Base-by-base conservation (phyloP, 192 early-diverging fungal genomes). In the Podila verticillata region DNA sequence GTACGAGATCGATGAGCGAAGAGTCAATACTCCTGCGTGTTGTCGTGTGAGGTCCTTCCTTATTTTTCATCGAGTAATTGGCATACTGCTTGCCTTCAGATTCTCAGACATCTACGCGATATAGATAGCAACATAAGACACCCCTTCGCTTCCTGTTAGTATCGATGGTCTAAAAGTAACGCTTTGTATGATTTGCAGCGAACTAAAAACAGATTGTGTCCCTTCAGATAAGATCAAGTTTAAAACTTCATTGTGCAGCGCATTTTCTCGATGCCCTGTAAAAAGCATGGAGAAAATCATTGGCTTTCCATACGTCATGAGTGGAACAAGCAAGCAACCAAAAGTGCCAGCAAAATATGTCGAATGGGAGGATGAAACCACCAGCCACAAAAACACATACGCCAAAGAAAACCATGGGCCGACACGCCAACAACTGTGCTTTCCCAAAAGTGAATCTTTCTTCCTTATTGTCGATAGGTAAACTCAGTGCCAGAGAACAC, bases 221-320 rank as follows among this genome's bases (percentile, higher is more conserved):
- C 68, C 61, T 57, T 71, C 74, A 78, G 74, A 78, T 78, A 78
- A 78, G 74, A 78, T 78, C 74, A 78, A 78, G 74, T 78, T 78
- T 54, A 65, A 77, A 75, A 48, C 35, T 61, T 78, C 74, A 78
- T 70, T 66, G 74, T 63, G 60, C 61, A 31, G 39, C 61, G 56
- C 62, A 54, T 56, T 61, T 69, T 39, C 65, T 29, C 5, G 20
- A 22, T 17, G 20, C 51, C 51, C 51, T 54, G 24, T 54, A 24
- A 54, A 54, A 26, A 54, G 24, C 20, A 54, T 24, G 7, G 51
- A 54, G 51, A 54, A 54, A 54, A 54, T 31, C 44, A 64, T 4
- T 39, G 28, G 28, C 20, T 66, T 56, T 28, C 48, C 65, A 24
- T 15, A 44, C 17, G 39, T 15, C 39, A 44, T 44, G 15, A 44